Evolutionary conservation across 2,329 filamentous ascomycete species (phyloP).

Genomic region (Penicillium aurantiogriseum): DNA sequence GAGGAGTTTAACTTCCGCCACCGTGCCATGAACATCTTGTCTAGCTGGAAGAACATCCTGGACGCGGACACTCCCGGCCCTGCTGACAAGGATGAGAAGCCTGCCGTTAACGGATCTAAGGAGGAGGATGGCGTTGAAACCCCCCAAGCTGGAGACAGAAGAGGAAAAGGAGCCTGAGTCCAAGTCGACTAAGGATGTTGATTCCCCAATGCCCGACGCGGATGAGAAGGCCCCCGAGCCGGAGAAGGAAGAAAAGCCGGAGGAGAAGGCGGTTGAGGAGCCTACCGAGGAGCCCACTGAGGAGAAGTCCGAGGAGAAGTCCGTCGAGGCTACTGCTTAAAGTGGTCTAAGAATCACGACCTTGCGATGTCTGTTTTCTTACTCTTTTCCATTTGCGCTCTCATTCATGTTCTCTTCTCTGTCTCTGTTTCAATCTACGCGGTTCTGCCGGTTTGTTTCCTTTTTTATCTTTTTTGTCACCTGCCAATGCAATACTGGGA

Average conservation of each 20-base stretch:
- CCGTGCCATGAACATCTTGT: constrained; percentile 74
- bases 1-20: constrained; percentile 87
- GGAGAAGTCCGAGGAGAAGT: constrained; percentile 28
- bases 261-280: constrained; percentile 26
- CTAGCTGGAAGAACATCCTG: constrained; percentile 86
- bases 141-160: constrained; percentile 30
- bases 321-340: constrained; percentile 29
- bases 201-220: constrained; percentile 40
- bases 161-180: constrained; percentile 37
- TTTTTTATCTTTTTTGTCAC: constrained; percentile 7
- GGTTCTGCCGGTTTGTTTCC: constrained; percentile 6
- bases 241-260: constrained; percentile 33
- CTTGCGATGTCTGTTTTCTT: constrained; percentile 7
- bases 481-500: constrained; percentile 15
- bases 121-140: constrained; percentile 36
- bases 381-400: constrained; percentile 4
- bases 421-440: constrained; percentile 10
- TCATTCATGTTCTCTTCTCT: constrained; percentile 21
- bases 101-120: constrained; percentile 45
- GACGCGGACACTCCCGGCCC: constrained; percentile 54
- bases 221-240: constrained; percentile 33
- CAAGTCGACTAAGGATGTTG: constrained; percentile 34
- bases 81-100: constrained; percentile 46
- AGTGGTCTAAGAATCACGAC: constrained; percentile 11
- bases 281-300: constrained; percentile 30